Evolutionary conservation across 1,284 basidiomycete species (phyloP).

Genomic region (Athelia sp.): DNA sequence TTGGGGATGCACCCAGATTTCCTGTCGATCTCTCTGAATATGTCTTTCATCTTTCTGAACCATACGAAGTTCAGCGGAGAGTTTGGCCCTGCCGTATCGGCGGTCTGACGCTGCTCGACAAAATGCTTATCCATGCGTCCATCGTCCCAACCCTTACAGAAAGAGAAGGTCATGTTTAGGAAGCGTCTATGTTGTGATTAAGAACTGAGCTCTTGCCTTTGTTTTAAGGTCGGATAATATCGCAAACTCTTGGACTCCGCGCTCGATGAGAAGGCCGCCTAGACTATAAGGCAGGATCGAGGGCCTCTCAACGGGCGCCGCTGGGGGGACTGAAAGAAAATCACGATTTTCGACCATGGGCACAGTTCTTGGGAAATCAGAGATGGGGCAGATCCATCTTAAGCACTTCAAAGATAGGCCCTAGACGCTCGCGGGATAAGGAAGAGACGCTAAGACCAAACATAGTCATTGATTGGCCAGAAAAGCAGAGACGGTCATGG

Average conservation of each 20-base stretch:
- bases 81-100: neutral
- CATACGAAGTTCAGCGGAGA: constrained; percentile 4
- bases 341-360: no score
- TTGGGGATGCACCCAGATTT: constrained; percentile 7
- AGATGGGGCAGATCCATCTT: no score
- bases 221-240: neutral
- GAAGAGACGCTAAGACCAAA: no score
- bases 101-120: neutral
- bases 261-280: neutral
- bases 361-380: no score
- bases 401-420: no score
- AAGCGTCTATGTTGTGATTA: neutral
- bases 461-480: no score
- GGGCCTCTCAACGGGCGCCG: no score
- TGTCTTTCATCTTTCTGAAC: constrained; percentile 11
- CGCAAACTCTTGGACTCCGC: neutral
- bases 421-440: no score
- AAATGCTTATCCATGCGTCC: constrained; percentile 1
- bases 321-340: no score
- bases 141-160: neutral
- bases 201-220: neutral
- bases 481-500: no score
- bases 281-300: neutral
- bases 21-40: constrained; percentile 13
- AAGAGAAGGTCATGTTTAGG: neutral